These are phyloP conservation scores for Cudoniella acicularis DNA, from an alignment of 495 filamentous ascomycete species.

Conservation along the genomic window DNA sequence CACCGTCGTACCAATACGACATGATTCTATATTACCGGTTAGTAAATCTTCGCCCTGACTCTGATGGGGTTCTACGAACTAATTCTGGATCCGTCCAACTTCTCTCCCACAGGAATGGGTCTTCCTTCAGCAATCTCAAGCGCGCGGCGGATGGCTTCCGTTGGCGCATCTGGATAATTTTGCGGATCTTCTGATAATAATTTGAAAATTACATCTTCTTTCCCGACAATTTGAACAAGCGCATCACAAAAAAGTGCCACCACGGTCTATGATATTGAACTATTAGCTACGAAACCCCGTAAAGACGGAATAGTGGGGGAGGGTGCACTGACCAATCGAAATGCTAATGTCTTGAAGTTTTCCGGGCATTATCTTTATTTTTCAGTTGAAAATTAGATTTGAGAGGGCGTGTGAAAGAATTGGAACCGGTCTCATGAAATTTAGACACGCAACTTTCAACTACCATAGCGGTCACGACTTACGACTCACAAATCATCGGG, in stretches of 20 bases:
- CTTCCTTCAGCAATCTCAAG: not conserved
- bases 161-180: conserved; percentile 49
- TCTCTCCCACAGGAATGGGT: not conserved
- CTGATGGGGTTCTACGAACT: conserved; percentile 53
- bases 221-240: conserved; percentile 51
- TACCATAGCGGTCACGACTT: too few relatives aligned
- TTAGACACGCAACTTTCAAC: too few relatives aligned
- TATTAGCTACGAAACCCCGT: not conserved
- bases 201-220: conserved; percentile 48
- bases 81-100: conserved; percentile 41
- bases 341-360: not conserved
- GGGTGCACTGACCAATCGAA: not conserved
- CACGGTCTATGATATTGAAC: conserved; percentile 46
- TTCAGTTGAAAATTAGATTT: too few relatives aligned
- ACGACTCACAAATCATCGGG: too few relatives aligned
- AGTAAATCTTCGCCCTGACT: not conserved
- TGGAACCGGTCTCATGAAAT: too few relatives aligned
- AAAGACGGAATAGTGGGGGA: too few relatives aligned
- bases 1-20: conserved; percentile 27
- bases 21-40: not conserved
- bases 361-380: too few relatives aligned
- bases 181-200: conserved; percentile 45
- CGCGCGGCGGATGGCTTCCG: conserved; percentile 4
- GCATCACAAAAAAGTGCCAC: conserved; percentile 68
- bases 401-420: too few relatives aligned